Evolutionary conservation across 257 asterid species (phyloP).

Genomic region (Solanum paucissectum): DNA sequence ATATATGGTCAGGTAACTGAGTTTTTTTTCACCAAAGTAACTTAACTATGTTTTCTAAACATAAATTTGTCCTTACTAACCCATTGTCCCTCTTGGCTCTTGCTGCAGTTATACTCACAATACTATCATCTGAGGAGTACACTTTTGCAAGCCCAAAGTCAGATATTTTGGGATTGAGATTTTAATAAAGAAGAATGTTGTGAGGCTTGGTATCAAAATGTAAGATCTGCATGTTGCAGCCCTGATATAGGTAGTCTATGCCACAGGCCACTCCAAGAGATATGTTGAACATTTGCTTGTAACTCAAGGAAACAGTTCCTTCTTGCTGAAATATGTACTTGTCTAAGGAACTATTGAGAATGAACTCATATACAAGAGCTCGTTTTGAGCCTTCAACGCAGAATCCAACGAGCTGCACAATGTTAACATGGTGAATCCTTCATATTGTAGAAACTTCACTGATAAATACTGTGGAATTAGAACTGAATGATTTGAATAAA

Average conservation of each 20-base stretch:
- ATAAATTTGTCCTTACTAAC: background rate
- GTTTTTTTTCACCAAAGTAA: background rate
- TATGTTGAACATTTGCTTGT: too few relatives aligned
- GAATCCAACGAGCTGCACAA: too few relatives aligned
- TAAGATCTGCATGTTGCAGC: slow-evolving; percentile 20
- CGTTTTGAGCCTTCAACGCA: too few relatives aligned
- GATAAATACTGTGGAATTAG: too few relatives aligned
- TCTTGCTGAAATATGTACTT: too few relatives aligned
- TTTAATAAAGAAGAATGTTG: slow-evolving; percentile 31
- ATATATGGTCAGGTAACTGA: background rate
- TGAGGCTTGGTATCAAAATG: slow-evolving; percentile 38
- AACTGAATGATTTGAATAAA: too few relatives aligned
- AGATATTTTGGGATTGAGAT: slow-evolving; percentile 30
- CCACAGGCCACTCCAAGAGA: too few relatives aligned
- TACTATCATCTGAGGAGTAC: slow-evolving; percentile 10
- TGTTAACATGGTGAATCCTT: too few relatives aligned
- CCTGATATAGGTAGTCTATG: slow-evolving; percentile 14
- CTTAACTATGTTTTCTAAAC: background rate
- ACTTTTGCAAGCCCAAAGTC: slow-evolving; percentile 29
- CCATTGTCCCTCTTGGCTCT: slow-evolving; percentile 16
- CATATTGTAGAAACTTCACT: too few relatives aligned
- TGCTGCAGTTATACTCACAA: slow-evolving; percentile 13
- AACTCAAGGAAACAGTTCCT: too few relatives aligned
- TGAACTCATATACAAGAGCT: too few relatives aligned
- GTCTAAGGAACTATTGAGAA: too few relatives aligned